Evolutionary conservation across 345 rosid genomes (phyloP), one percentile per base, ranked within the genome.

Genomic region (Ceriops decandra): DNA sequence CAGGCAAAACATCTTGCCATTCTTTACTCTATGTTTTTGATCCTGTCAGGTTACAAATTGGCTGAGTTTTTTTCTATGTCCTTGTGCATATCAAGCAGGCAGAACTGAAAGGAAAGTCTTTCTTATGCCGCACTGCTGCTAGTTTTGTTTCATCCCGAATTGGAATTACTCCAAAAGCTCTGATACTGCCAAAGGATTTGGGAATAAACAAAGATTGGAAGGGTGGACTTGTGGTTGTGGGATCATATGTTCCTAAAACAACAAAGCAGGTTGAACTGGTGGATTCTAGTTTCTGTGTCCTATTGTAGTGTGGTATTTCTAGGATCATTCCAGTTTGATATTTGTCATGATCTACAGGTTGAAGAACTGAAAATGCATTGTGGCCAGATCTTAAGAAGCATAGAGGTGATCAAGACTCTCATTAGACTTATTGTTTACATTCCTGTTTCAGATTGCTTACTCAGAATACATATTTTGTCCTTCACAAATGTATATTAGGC

Each of bases 191-290:
- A 0, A 89, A 82, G 79, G 92, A 93, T 83, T 80, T 89, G 26
- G 91, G 89, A 72, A 75, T 84, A 49, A 81, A 76, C 71, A 78
- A 76, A 76, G 87, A 87, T 68, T 80, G 69, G 67, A 86, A 67
- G 52, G 98, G 98, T 66, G 98, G 87, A 26, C 86, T 93, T 26
- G 85, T 93, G 31, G 88, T 91, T 80, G 97, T 93, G 57, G 98
- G 98, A 42, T 93, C 98, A 58, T 93, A 89, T 84, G 98, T 93
- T 72, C 96, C 98, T 0, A 93, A 93, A 79, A 93, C 97, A 71
- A 93, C 98, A 63, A 85, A 86, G 74, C 98, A 93, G 98, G 98
- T 92, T 62, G 19, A 59, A 47, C 49, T 59, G 57, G 52, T 70
- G 62, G 38, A 38, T 51, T 71, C 47, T 75, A 38, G 56, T 69